Base-by-base conservation (phyloP, 2,329 filamentous ascomycete genomes). In the Ophiostoma piceae region DNA sequence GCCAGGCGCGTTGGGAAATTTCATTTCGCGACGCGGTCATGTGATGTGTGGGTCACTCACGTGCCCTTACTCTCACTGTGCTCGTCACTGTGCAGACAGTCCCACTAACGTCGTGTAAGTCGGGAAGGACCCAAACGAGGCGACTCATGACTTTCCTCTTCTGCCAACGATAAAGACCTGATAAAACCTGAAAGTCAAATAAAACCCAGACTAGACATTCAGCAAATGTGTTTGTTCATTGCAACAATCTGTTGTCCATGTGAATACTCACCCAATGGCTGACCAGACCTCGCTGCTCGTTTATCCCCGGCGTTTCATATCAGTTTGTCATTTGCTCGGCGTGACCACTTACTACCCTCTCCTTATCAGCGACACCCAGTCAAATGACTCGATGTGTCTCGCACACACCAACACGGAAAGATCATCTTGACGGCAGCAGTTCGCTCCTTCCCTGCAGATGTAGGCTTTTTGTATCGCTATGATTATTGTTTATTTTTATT, bases 1-100 rank as follows among this genome's bases (percentile, higher is more conserved):
- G n/a, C 41, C 29, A n/a, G 67, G 66, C 69, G 69, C 69, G 69
- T 68, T 71, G n/a, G 66, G 37, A 68, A 67, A 67, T 71, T 71
- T 71, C 41, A 54, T 54, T 32, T 67, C 69, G 69, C 67, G 69
- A 67, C 47, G n/a, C 19, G 12, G 39, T 66, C 65, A 66, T 29
- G 65, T 66, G 65, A 66, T 19, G 39, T 22, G 8, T 65, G 62
- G 60, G 3, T 11, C 7, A 16, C 2, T 37, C 60, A 64, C 60
- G 60, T 64, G 57, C 29, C n/a, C 9, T 4, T 57, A 2, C 2
- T 62, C 26, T 16, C 2, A 62, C 51, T 12, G 47, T 22, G 47
- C n/a, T n/a, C 2, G 14, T 22, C 6, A 54, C 47, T 22, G 22
- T 57, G 51, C 7, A 8, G 9, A 29, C 9, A 26, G 51, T 12